These are phyloP conservation scores for Syzygium malaccense DNA, from an alignment of 441 rosid genomes.

Conservation along the genomic window DNA sequence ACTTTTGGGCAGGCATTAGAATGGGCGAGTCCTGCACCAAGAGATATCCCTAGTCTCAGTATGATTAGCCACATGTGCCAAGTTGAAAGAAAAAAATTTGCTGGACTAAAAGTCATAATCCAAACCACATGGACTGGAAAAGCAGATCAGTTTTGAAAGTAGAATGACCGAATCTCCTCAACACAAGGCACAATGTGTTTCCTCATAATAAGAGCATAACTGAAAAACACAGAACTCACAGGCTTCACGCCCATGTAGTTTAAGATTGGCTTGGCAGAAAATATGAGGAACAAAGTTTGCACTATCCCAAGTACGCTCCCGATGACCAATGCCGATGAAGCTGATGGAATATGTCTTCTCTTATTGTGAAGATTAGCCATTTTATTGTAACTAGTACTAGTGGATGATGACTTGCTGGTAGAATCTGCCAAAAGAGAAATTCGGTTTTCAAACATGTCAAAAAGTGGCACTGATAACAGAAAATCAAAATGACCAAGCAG, in stretches of 20 bases:
- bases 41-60: background rate
- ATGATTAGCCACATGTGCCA: background rate
- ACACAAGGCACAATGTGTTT: background rate
- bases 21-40: constrained; percentile 21
- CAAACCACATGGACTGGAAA: background rate
- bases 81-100: background rate
- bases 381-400: background rate
- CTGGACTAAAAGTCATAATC: background rate
- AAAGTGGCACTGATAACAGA: background rate
- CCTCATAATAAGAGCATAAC: background rate
- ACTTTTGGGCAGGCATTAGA: constrained; percentile 17
- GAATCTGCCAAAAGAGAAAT: background rate
- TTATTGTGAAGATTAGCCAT: background rate
- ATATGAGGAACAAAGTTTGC: constrained; percentile 21
- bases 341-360: constrained; percentile 20
- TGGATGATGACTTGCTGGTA: background rate
- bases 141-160: background rate
- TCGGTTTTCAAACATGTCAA: background rate
- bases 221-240: constrained; percentile 5
- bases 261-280: constrained; percentile 18
- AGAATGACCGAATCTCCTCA: background rate
- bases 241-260: constrained; percentile 23
- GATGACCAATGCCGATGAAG: constrained; percentile 25
- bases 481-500: background rate
- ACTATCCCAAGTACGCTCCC: constrained; percentile 26